Evolutionary conservation across 352 stramenopile genomes (phyloP).

Genomic region (Phytophthora syringae): DNA sequence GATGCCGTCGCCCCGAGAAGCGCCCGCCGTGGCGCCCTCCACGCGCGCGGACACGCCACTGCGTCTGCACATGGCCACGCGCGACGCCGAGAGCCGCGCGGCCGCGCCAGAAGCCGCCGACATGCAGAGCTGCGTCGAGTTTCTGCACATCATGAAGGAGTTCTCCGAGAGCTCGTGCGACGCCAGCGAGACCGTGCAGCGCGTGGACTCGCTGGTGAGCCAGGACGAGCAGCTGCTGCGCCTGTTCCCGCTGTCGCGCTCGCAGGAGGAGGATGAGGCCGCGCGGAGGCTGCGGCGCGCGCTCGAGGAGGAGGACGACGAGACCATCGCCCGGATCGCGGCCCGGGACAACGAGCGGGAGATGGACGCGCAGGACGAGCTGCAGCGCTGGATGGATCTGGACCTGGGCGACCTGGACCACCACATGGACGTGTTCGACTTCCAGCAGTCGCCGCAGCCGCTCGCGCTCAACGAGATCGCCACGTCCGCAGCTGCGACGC

Average conservation of each 20-base stretch:
- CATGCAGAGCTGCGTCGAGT: slow-evolving; percentile 59
- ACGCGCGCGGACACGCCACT: slow-evolving; percentile 16
- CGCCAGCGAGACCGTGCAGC: slow-evolving; percentile 65
- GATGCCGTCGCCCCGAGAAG: slow-evolving; percentile 46
- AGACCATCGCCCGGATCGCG: slow-evolving; percentile 29
- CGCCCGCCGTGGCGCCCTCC: slow-evolving; percentile 19
- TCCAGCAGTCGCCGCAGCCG: slow-evolving; percentile 40
- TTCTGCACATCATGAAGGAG: slow-evolving; percentile 82
- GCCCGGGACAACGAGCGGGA: slow-evolving; percentile 38
- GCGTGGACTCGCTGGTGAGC: slow-evolving; percentile 69
- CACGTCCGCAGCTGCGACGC: slow-evolving; percentile 1
- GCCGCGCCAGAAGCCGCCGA: slow-evolving; percentile 15
- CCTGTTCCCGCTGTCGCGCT: slow-evolving; percentile 51
- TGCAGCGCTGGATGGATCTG: slow-evolving; percentile 70
- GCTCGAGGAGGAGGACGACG: slow-evolving; percentile 30
- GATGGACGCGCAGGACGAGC: slow-evolving; percentile 57
- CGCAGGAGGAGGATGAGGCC: slow-evolving; percentile 33
- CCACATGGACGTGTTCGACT: slow-evolving; percentile 65
- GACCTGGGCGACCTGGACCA: slow-evolving; percentile 61
- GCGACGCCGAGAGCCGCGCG: slow-evolving; percentile 1
- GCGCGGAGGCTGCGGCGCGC: slow-evolving; percentile 27
- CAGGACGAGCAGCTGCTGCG: slow-evolving; percentile 64
- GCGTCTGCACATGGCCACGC: slow-evolving; percentile 8
- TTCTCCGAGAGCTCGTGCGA: slow-evolving; percentile 73
- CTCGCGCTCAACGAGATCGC: slow-evolving; percentile 29